Base-by-base conservation (phyloP, 2,329 filamentous ascomycete genomes). In the Colletotrichum cereale region DNA sequence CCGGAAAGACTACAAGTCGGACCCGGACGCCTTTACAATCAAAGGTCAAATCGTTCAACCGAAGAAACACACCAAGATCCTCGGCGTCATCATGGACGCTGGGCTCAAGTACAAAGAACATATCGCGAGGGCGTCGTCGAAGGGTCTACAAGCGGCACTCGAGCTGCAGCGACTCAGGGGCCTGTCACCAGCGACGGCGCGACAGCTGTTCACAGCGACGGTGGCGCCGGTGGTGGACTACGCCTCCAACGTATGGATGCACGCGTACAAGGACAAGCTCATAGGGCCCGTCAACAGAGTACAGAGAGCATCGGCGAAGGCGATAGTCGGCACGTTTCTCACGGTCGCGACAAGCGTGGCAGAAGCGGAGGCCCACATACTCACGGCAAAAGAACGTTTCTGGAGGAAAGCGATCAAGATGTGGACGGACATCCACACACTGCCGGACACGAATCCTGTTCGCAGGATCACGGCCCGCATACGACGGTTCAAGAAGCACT, bases 41-140 rank as follows among this genome's bases (percentile, higher is more conserved):
- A 50, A 50, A 50, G 47, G 47, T 26, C n/a, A 8, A n/a, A 12
- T n/a, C 1, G 12, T 50, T 26, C 4, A 50, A 7, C 47, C 11
- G 2, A 50, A 14, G 12, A 50, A 50, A 12, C 10, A 48, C n/a
- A 14, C n/a, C 10, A 48, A 48, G 44, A 48, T 48, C 52, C 31
- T 57, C 14, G 53, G 34, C 24, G 34, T 42, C n/a, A n/a, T n/a
- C n/a, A n/a, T n/a, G n/a, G n/a, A n/a, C n/a, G n/a, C n/a, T n/a
- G n/a, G n/a, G n/a, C 56, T 57, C 11, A 31, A 36, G 53, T 57
- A 57, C 31, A 57, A 36, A 29, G 18, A 57, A 38, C 21, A 57
- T 36, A 57, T 57, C 6, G 21, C 21, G 18, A 47, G 42, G 18
- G 42, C 42, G 5, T 47, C 21, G 21, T 47, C 21, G 18, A 47